Evolutionary conservation across 148 eudicot genomes (phyloP), one percentile per base, ranked within the genome.

Genomic region (Cornus controversa): DNA sequence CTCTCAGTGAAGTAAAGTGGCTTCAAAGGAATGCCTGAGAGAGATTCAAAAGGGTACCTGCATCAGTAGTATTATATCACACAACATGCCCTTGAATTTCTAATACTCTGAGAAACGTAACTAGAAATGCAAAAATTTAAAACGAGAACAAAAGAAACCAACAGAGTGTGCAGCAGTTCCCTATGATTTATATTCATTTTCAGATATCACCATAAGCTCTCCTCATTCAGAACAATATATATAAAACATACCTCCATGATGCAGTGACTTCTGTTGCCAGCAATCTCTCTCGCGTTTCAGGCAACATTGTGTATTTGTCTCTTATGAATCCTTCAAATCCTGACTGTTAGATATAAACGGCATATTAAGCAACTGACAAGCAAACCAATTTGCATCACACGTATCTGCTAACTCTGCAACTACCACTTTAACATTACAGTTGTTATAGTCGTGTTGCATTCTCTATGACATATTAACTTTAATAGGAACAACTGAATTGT

Each of bases 251-350:
- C 99, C 91, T 90, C 99, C 99, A 96, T n/a, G 91, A 85, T 54
- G 98, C 99, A 81, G 93, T 81, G 79, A 96, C 87, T 69, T 88
- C 92, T 10, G 98, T 96, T 78, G 98, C 98, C 85, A 96, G 86
- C 87, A 96, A 85, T 85, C 99, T 93, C 81, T 96, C 99, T 4
- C 91, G 83, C 69, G 99, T 93, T 78, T 96, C 99, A 34, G 98
- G 98, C 76, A 96, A 77, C 64, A 93, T 83, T 25, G 99, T 96
- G 82, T 88, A 84, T 69, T 86, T 87, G 86, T 96, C 99, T 85
- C 98, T 85, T 45, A 92, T 66, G 71, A 84, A 96, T 79, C 99
- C 94, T 88, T 93, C 99, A 87, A 96, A 96, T 69, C 99, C 99
- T 62, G 98, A 96, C 98, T 96, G 93, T 80, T 68, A 80, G 57